phyloP scores from a whole-genome alignment of 2,329 filamentous ascomycete genomes.

The Nothopassalora personata region DNA sequence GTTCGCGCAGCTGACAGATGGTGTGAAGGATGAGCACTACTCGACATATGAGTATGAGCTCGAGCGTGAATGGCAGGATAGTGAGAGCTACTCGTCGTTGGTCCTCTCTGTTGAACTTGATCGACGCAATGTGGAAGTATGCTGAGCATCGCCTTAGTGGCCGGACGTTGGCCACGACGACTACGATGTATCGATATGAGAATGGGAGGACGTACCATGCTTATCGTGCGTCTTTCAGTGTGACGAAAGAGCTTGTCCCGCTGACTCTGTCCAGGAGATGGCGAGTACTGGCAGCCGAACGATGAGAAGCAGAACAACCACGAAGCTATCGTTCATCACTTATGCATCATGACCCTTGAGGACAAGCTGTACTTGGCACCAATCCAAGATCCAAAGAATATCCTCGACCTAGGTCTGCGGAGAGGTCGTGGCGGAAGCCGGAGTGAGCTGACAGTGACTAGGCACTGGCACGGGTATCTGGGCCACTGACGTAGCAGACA shows the following conservation, averaged over 20 bases:
- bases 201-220: constrained; percentile 35
- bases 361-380: constrained; percentile 30
- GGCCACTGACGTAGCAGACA: constrained; percentile 33
- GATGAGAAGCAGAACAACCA: constrained; percentile 30
- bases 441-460: not conserved
- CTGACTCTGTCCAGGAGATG: constrained; percentile 22
- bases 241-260: not conserved
- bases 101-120: constrained; percentile 1
- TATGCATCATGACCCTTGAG: constrained; percentile 34
- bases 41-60: constrained; percentile 11
- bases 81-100: constrained; percentile 19
- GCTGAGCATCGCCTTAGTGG: constrained; percentile 24
- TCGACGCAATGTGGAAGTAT: constrained; percentile 1
- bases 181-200: constrained; percentile 36
- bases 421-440: not conserved
- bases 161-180: constrained; percentile 35
- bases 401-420: constrained; percentile 41
- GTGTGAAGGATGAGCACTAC: constrained; percentile 18
- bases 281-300: constrained; percentile 36
- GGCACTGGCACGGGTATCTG: constrained; percentile 44
- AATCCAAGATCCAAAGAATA: constrained; percentile 21
- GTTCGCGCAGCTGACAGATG: constrained; percentile 1
- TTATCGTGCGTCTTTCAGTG: constrained; percentile 24
- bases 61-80: constrained; percentile 8
- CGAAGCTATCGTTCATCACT: constrained; percentile 35